phyloP scores from a whole-genome alignment of 495 filamentous ascomycete species.

The Xylaria longipes region DNA sequence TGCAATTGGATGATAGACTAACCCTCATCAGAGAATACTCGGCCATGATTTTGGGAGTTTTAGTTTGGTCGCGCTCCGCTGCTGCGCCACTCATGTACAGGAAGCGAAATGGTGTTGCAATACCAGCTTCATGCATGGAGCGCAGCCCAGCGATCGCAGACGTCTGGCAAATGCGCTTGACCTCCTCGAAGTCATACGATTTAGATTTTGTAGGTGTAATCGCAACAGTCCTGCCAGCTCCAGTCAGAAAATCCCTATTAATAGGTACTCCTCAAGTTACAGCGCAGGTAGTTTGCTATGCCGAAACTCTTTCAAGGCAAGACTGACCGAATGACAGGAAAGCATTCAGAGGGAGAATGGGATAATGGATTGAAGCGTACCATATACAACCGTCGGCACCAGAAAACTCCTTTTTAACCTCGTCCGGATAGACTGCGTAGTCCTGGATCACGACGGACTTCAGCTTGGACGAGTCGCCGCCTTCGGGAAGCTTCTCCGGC shows the following conservation, averaged over 20 bases:
- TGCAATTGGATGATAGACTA: conserved; percentile 16
- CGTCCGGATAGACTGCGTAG: conserved; percentile 50
- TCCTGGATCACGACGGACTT: conserved; percentile 47
- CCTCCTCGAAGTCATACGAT: conserved; percentile 46
- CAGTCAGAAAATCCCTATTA: not conserved
- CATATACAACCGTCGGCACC: conserved; percentile 60
- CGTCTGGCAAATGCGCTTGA: conserved; percentile 51
- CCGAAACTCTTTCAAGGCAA: not conserved
- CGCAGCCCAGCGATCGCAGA: conserved; percentile 49
- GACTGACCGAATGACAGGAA: too few species aligned
- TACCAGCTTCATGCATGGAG: conserved; percentile 42
- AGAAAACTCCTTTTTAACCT: conserved; percentile 48
- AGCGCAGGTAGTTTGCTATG: not conserved
- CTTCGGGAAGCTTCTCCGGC: conserved; percentile 29
- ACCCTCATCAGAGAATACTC: conserved; percentile 52
- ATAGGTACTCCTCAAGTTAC: not conserved
- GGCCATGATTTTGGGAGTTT: conserved; percentile 41
- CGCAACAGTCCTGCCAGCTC: conserved; percentile 46
- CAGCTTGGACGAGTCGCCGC: conserved; percentile 38
- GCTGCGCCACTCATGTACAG: conserved; percentile 54
- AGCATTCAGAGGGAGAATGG: too few species aligned
- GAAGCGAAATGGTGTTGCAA: conserved; percentile 49
- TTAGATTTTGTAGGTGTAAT: conserved; percentile 48
- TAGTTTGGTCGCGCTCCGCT: conserved; percentile 46
- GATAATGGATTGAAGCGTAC: conserved; percentile 34